Evolutionary conservation across 148 eudicot genomes (phyloP), one percentile per base, ranked within the genome.

Genomic region (Arbutus unedo): DNA sequence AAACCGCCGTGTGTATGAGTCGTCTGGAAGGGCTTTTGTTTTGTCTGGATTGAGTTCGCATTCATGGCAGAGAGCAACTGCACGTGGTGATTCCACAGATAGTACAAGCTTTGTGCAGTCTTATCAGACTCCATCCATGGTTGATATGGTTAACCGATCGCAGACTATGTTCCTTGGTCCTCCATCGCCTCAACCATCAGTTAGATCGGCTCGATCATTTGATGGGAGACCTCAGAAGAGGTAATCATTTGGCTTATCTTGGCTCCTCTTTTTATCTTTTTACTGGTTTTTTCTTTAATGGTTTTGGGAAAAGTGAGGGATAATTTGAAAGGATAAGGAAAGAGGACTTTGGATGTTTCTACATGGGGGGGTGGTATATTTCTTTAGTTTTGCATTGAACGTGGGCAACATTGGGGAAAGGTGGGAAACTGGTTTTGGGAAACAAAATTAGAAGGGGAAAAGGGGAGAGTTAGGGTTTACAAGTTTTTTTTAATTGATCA

Each of bases 51-150:
- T 82, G 64, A 82, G 81, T 51, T 76, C 84, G 5, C 84, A 82
- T 51, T 82, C 81, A 23, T 82, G 62, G 84, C 84, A 82, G 75
- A 64, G 84, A 70, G 84, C 80, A 77, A 82, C 75, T 41, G 75
- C 81, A n/a, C 57, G 84, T 38, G 84, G 84, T 3, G 76, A 82
- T 54, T 82, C 84, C 18, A 51, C 49, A 4, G 51, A 82, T 66
- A 53, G 44, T 19, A 62, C 84, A 18, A 76, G 84, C 84, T 76
- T 82, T 2, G 43, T 82, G 81, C 80, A 77, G 21, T 23, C 81
- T 64, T 82, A 82, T 60, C 84, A 82, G 81, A 82, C 84, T 6
- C 84, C 81, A 64, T 82, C 76, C 5, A 82, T 82, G 81, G 76
- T 44, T 0, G 67, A 82, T 18, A 82, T 82, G 84, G 81, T 82